These are phyloP conservation scores for Colletotrichum falcatum DNA, from an alignment of 2,329 filamentous ascomycete species.

Conservation along the genomic window DNA sequence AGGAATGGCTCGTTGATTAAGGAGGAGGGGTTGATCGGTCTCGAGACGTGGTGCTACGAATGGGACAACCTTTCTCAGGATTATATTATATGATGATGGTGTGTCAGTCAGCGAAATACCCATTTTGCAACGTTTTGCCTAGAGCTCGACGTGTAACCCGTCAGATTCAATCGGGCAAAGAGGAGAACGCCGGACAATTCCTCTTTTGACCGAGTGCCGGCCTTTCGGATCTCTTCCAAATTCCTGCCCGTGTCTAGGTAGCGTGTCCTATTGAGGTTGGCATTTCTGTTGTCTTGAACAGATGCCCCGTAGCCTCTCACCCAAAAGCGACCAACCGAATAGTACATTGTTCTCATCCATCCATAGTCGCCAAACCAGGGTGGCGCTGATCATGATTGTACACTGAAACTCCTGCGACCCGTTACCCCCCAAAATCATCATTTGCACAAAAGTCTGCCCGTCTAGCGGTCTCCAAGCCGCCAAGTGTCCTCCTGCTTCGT, in stretches of 20 bases:
- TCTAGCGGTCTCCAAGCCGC: constrained; percentile 57
- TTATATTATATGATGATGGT: neutral
- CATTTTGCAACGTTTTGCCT: neutral
- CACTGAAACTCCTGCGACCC: constrained; percentile 26
- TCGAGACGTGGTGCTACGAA: neutral
- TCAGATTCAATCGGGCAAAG: neutral
- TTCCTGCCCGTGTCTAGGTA: neutral
- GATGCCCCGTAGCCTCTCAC: neutral
- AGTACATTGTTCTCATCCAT: constrained; percentile 24
- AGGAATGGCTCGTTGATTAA: constrained; percentile 80
- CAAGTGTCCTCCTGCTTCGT: constrained; percentile 91
- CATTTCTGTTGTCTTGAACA: neutral
- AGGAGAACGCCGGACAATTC: neutral
- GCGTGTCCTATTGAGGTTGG: constrained; percentile 3
- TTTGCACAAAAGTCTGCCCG: constrained; percentile 45
- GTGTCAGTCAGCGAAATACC: constrained; percentile 3
- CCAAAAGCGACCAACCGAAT: neutral
- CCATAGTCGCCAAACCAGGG: constrained; percentile 10
- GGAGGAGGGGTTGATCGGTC: no score
- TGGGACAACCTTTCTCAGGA: neutral
- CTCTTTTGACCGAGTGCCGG: neutral
- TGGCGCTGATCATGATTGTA: constrained; percentile 32
- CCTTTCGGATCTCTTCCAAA: neutral
- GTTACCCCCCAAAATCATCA: constrained; percentile 15
- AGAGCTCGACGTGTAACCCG: neutral